phyloP scores from a whole-genome alignment of 139 green algal species.

The Bryopsis sp. region DNA sequence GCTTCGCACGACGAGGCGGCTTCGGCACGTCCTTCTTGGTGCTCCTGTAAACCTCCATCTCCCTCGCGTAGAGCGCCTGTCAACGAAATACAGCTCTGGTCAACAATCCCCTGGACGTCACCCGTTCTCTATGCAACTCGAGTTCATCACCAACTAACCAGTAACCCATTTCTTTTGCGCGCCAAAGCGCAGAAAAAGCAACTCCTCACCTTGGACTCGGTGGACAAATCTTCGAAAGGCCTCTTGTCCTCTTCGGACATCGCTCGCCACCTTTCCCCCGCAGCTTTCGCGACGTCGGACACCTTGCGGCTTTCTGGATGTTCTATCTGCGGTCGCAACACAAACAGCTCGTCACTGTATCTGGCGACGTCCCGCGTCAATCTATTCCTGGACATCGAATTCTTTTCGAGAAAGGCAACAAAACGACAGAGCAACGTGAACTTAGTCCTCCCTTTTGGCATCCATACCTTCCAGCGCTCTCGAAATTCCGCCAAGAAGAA shows the following conservation, averaged over 20 bases:
- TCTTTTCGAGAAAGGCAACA: too few species aligned
- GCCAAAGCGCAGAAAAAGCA: too few species aligned
- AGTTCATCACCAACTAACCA: too few species aligned
- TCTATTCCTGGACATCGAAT: too few species aligned
- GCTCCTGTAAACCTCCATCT: constrained; percentile 24
- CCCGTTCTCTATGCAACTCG: too few species aligned
- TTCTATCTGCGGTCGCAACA: constrained; percentile 18
- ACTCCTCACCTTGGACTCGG: constrained; percentile 5
- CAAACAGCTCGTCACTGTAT: too few species aligned
- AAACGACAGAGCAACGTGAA: too few species aligned
- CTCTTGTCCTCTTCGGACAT: constrained; percentile 22
- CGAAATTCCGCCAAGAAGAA: constrained; percentile 38
- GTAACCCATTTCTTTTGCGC: too few species aligned
- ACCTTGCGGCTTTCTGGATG: constrained; percentile 30
- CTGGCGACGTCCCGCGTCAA: too few species aligned
- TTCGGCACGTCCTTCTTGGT: constrained; percentile 24
- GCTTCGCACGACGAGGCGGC: constrained; percentile 13
- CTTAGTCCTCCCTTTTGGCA: too few species aligned
- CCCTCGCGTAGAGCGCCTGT: constrained; percentile 19
- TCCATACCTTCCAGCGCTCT: constrained; percentile 25
- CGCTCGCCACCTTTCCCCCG: constrained; percentile 28
- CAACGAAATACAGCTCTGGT: too few species aligned
- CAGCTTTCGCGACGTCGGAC: constrained; percentile 29
- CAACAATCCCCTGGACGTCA: too few species aligned
- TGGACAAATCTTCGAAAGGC: neutral